phyloP scores from a whole-genome alignment of 805 yeast species.

The Grigorovia transvaalensis region DNA sequence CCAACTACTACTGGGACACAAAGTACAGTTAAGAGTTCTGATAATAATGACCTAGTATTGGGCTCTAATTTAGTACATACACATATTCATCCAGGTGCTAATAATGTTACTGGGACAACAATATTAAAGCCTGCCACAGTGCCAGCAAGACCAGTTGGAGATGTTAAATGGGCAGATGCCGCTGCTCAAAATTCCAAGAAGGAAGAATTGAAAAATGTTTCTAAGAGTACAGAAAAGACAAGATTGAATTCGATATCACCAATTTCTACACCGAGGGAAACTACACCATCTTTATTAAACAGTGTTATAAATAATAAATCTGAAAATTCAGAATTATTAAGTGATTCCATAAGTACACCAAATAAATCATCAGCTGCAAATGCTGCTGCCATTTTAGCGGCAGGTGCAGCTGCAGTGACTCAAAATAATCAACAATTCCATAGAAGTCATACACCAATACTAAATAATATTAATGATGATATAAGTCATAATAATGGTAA shows the following conservation, averaged over 20 bases:
- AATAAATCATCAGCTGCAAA: slow-evolving; percentile 12
- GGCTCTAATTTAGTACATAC: slow-evolving; percentile 16
- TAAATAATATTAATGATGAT: neutral
- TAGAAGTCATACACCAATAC: slow-evolving; percentile 3
- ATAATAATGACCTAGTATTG: slow-evolving; percentile 3
- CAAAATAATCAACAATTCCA: slow-evolving; percentile 17
- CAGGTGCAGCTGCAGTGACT: slow-evolving; percentile 20
- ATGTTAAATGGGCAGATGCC: slow-evolving; percentile 46
- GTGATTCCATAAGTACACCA: slow-evolving; percentile 1
- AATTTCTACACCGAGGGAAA: slow-evolving; percentile 12
- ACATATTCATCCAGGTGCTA: slow-evolving; percentile 25
- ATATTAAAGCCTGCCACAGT: slow-evolving; percentile 43
- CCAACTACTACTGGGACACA: slow-evolving; percentile 10
- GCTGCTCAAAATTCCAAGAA: slow-evolving; percentile 32
- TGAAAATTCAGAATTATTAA: neutral
- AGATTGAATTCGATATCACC: neutral
- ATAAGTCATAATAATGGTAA: neutral
- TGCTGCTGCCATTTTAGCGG: slow-evolving; percentile 20
- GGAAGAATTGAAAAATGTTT: slow-evolving; percentile 11
- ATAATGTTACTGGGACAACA: slow-evolving; percentile 25
- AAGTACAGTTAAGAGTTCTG: slow-evolving; percentile 12
- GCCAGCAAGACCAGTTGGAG: slow-evolving; percentile 44
- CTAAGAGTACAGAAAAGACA: neutral
- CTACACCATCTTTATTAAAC: slow-evolving; percentile 4
- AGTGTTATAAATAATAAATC: neutral